Conservation (phyloP, 1,284 basidiomycete species). For the Rhizoctonia solani region DNA sequence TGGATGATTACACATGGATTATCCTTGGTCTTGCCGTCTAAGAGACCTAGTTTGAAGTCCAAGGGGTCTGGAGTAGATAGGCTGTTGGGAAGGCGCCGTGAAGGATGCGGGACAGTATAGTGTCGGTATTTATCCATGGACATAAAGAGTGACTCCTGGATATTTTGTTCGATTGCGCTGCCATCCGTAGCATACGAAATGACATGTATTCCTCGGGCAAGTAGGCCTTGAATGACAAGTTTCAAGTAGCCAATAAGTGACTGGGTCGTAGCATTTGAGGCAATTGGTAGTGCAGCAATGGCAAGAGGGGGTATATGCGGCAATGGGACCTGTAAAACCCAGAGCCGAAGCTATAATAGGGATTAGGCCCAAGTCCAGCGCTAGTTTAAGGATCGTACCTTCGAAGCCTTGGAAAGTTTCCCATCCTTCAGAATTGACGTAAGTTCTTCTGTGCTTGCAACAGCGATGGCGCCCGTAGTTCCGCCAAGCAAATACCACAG, state of each 20-base stretch:
- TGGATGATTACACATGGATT: conserved; percentile 43
- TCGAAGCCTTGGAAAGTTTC: conserved; percentile 8
- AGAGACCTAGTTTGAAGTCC: too few species aligned
- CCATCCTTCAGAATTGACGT: background rate
- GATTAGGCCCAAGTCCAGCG: background rate
- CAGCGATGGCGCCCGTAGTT: conserved; percentile 38
- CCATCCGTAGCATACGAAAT: conserved; percentile 45
- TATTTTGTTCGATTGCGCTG: conserved; percentile 42
- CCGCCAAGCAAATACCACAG: conserved; percentile 43
- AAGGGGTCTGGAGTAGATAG: background rate
- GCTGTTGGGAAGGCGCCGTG: background rate
- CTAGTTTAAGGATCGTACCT: background rate
- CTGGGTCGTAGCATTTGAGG: conserved; percentile 37
- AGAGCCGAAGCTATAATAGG: conserved; percentile 12
- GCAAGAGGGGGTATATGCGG: conserved; percentile 29
- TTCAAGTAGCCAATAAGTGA: background rate
- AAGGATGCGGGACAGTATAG: conserved; percentile 36
- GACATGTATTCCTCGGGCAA: conserved; percentile 39
- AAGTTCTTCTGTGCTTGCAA: conserved; percentile 36
- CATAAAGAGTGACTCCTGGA: too few species aligned
- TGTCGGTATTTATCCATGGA: background rate
- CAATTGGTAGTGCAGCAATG: background rate
- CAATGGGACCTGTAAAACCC: conserved; percentile 40
- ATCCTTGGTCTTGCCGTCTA: too few species aligned
- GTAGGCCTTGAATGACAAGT: conserved; percentile 12